Evolutionary conservation across 257 asterid genomes (phyloP).

Genomic region (Fraxinus pennsylvanica): DNA sequence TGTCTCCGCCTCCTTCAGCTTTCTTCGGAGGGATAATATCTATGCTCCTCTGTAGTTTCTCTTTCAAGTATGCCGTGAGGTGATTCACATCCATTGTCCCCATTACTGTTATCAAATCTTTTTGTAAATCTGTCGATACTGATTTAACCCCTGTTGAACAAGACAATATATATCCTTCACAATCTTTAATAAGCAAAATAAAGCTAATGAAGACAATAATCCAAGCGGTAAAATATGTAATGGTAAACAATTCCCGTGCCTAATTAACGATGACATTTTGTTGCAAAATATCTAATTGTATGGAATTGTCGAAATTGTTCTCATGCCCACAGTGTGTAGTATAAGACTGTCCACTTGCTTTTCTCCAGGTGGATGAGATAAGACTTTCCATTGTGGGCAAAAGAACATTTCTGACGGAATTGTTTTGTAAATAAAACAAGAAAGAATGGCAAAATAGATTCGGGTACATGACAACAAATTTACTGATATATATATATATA

Average conservation of each 20-base stretch:
- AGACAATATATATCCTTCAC: neutral
- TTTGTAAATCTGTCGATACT: conserved; percentile 48
- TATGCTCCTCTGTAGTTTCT: conserved; percentile 53
- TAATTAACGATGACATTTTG: neutral
- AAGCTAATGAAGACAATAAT: neutral
- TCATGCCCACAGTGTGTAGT: too few relatives aligned
- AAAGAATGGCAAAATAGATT: neutral
- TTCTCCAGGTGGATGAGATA: too few relatives aligned
- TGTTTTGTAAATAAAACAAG: neutral
- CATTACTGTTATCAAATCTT: conserved; percentile 67
- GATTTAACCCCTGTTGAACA: conserved; percentile 57
- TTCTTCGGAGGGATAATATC: conserved; percentile 72
- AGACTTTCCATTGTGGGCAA: too few relatives aligned
- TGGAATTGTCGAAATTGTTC: neutral
- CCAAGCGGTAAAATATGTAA: neutral
- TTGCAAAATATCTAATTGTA: neutral
- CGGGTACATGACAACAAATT: neutral
- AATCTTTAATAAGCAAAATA: neutral
- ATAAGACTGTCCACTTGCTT: too few relatives aligned
- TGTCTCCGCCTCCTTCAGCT: conserved; percentile 44
- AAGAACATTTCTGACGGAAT: too few relatives aligned
- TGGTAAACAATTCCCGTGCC: neutral
- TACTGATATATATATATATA: too few relatives aligned
- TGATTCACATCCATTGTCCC: conserved; percentile 83
- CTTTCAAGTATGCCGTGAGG: conserved; percentile 56